A percentile compares a stretch with the other conserved stretches of the same genome.
Evolutionary conservation across 169 alveolate genomes (phyloP).

Genomic region (Eimeria praecox): DNA sequence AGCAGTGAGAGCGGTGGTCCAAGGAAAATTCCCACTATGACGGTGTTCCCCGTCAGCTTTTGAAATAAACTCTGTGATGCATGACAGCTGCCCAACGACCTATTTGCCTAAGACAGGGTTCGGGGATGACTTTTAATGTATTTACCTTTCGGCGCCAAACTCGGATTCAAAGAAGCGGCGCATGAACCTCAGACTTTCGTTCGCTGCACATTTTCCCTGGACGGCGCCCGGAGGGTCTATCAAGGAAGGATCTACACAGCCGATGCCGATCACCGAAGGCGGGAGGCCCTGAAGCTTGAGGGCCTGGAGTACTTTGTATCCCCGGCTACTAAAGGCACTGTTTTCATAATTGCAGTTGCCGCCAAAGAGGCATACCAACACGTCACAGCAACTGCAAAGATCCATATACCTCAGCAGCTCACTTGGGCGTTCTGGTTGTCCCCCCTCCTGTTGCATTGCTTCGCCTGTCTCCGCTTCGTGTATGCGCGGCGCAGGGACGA

Average conservation of each 20-base stretch:
- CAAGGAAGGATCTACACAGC: constrained; percentile 55
- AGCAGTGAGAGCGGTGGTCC: not conserved
- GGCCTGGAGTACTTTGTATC: constrained; percentile 78
- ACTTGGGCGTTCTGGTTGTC: constrained; percentile 11
- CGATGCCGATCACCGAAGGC: constrained; percentile 76
- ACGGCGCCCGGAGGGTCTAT: not conserved
- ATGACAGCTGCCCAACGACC: not conserved
- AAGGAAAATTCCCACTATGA: not conserved
- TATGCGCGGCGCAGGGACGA: constrained; percentile 78
- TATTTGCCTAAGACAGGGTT: not conserved
- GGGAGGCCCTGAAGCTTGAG: constrained; percentile 82
- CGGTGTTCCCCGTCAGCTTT: not conserved
- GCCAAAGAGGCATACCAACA: constrained; percentile 75
- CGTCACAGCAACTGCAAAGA: constrained; percentile 79
- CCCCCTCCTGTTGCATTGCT: constrained; percentile 30
- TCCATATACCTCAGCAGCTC: constrained; percentile 64
- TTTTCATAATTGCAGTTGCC: constrained; percentile 75
- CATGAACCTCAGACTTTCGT: constrained; percentile 60
- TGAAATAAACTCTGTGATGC: not conserved
- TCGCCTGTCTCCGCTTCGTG: not conserved
- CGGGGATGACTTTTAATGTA: not conserved
- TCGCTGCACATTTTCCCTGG: constrained; percentile 30
- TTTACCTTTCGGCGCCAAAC: constrained; percentile 79
- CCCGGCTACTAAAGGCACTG: constrained; percentile 78
- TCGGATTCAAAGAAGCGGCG: constrained; percentile 78